Evolutionary conservation across 768 basidiomycete genomes (phyloP), one percentile per base, ranked within the genome.

Genomic region (Mycena pura): DNA sequence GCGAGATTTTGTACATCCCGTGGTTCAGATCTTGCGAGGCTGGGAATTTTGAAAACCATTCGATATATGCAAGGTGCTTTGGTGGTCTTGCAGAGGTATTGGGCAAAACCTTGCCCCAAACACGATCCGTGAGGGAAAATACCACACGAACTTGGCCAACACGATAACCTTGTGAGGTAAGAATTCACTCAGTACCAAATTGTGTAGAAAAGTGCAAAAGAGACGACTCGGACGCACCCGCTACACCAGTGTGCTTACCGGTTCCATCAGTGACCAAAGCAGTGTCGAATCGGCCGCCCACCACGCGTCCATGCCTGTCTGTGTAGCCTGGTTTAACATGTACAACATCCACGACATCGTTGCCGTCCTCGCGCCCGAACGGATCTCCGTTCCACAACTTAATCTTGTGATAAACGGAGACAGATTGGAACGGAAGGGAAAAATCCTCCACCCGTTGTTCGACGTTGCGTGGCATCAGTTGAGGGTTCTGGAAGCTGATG

Each of bases 221-320:
- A 24, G n/a, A 36, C 22, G 10, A 14, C 3, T 43, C 15, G 32
- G 22, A 55, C 57, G n/a, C 52, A 75, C 71, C 69, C 56, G 63
- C 36, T 2, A 66, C 29, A 0, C 68, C 69, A 14, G 40, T 62
- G 19, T 34, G 24, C 1, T 29, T 22, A 32, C 48, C 62, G n/a
- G 43, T 55, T 10, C 50, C 50, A 1, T 64, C 50, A 8, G 69
- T 66, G 21, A 76, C 57, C 1, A 77, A 46, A 1, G 62, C 74
- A 0, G 73, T 73, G 60, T 77, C 74, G 62, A 74, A 77, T 1
- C 70, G 57, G 11, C 48, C 48, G 6, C 68, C 72, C 5, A 74
- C 51, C 5, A 60, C 3, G 66, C 62, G 15, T 56, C 41, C 27
- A 46, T 63, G 50, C 68, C 49, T 11, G 19, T 32, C 13, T 57